Evolutionary conservation across 257 asterid species (phyloP).

Genomic region (Mentha longifolia): DNA sequence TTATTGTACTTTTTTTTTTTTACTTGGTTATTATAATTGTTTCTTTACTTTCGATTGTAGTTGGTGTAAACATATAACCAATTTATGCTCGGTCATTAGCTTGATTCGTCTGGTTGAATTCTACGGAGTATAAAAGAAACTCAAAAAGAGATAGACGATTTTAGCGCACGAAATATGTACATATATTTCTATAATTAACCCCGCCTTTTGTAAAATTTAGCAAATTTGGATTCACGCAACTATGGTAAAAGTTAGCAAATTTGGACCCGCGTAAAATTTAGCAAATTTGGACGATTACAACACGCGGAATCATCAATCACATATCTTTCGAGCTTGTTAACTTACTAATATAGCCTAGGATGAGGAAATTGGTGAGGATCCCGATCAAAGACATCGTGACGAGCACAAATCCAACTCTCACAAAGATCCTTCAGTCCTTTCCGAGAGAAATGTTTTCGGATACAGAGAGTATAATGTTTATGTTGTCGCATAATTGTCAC

Average conservation of each 20-base stretch:
- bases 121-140: no score
- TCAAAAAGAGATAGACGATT: no score
- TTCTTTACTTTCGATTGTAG: no score
- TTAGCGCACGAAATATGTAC: no score
- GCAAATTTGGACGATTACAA: no score
- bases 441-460: slow-evolving; percentile 71
- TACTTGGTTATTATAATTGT: no score
- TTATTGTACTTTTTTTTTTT: no score
- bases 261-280: background rate
- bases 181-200: no score
- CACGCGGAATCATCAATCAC: background rate
- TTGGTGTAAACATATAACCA: no score
- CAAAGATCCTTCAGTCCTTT: slow-evolving; percentile 59
- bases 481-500: background rate
- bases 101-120: no score
- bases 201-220: background rate
- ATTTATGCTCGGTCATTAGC: no score
- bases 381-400: no score
- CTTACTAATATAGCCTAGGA: slow-evolving; percentile 66
- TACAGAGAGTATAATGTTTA: slow-evolving; percentile 51
- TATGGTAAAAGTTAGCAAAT: background rate
- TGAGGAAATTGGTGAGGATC: slow-evolving; percentile 53
- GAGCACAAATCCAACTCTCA: slow-evolving; percentile 51
- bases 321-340: background rate
- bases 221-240: background rate